Evolutionary conservation across 2,329 filamentous ascomycete species (phyloP).

Genomic region (Hypoxylon sp.): DNA sequence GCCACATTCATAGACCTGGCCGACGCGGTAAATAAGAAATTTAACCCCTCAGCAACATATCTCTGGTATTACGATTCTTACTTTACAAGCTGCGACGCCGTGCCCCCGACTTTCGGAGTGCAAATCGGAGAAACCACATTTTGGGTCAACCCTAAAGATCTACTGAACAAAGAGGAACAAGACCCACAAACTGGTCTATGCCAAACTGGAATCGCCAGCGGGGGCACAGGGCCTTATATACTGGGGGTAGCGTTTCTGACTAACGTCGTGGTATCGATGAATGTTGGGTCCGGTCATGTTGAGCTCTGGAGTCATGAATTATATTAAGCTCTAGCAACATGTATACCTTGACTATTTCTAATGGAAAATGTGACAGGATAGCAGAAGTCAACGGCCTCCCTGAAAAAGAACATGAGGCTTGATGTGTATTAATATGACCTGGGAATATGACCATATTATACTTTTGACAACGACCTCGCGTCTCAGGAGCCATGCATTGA

Average conservation of each 20-base stretch:
- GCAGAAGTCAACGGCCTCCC: too few species aligned
- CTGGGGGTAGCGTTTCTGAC: slow-evolving; percentile 33
- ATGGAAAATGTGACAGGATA: background rate
- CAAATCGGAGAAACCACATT: slow-evolving; percentile 59
- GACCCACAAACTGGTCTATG: slow-evolving; percentile 63
- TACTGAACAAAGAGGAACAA: slow-evolving; percentile 59
- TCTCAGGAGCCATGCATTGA: too few species aligned
- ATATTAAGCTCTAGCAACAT: slow-evolving; percentile 20
- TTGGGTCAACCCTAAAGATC: slow-evolving; percentile 61
- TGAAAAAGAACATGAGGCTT: too few species aligned
- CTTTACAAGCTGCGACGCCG: slow-evolving; percentile 63
- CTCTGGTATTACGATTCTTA: slow-evolving; percentile 62
- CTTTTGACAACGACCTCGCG: too few species aligned
- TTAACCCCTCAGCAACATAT: slow-evolving; percentile 61
- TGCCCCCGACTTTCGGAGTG: slow-evolving; percentile 60
- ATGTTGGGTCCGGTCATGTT: slow-evolving; percentile 30
- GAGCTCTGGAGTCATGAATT: slow-evolving; percentile 37
- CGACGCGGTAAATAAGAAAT: slow-evolving; percentile 61
- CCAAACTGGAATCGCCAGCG: slow-evolving; percentile 57
- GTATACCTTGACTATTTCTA: background rate
- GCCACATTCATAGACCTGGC: slow-evolving; percentile 56
- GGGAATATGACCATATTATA: too few species aligned
- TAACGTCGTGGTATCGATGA: slow-evolving; percentile 38
- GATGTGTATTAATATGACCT: too few species aligned
- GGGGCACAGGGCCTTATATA: slow-evolving; percentile 40